Evolutionary conservation across 371 early-diverging fungal genomes (phyloP).

Genomic region (Lichtheimia ramosa): DNA sequence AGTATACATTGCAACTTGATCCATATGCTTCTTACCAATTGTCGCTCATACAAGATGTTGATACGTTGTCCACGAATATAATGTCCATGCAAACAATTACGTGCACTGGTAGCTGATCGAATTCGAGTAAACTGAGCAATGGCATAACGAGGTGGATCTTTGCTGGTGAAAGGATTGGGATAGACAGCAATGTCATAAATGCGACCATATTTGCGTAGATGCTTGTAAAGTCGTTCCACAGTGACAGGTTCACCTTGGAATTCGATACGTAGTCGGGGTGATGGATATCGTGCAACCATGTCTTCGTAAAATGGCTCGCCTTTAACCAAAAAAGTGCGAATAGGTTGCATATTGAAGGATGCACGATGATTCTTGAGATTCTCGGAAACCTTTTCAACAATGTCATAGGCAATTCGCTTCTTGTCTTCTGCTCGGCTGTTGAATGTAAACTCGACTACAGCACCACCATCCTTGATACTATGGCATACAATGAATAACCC

Average conservation of each 20-base stretch:
- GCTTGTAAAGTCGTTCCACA: slow-evolving; percentile 71
- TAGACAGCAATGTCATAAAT: slow-evolving; percentile 74
- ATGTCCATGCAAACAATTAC: slow-evolving; percentile 86
- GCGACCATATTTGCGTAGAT: slow-evolving; percentile 80
- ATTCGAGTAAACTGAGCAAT: slow-evolving; percentile 74
- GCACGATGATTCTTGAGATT: slow-evolving; percentile 49
- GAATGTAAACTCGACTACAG: slow-evolving; percentile 42
- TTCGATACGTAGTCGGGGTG: slow-evolving; percentile 64
- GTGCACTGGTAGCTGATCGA: slow-evolving; percentile 84
- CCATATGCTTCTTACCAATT: slow-evolving; percentile 31
- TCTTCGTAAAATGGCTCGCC: slow-evolving; percentile 91
- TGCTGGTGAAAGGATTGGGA: slow-evolving; percentile 53
- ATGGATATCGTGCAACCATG: slow-evolving; percentile 76
- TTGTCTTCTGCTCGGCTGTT: slow-evolving; percentile 26
- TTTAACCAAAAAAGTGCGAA: slow-evolving; percentile 66
- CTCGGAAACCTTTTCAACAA: slow-evolving; percentile 29
- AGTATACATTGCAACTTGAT: too few relatives aligned
- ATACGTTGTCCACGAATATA: slow-evolving; percentile 68
- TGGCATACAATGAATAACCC: not conserved
- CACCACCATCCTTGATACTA: slow-evolving; percentile 54
- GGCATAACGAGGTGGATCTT: slow-evolving; percentile 79
- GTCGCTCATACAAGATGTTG: slow-evolving; percentile 70
- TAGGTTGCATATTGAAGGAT: slow-evolving; percentile 63
- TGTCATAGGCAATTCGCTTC: slow-evolving; percentile 25
- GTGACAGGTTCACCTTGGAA: slow-evolving; percentile 71